A percentile compares a stretch with the other conserved stretches of the same genome.
Evolutionary conservation across 2,329 filamentous ascomycete genomes (phyloP).

Genomic region (Colletotrichum siamense): DNA sequence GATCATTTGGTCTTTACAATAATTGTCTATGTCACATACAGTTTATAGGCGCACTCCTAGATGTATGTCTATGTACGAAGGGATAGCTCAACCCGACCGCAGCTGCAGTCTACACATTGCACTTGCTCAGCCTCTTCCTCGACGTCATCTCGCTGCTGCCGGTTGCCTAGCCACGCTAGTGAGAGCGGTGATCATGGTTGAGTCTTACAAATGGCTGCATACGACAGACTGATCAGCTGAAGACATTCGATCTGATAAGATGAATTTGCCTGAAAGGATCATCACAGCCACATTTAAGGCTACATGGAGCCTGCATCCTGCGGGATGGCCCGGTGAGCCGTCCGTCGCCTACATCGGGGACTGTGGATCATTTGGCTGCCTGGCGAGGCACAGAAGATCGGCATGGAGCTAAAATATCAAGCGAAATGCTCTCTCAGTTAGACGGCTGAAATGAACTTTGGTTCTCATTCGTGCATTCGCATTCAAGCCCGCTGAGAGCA

Average conservation of each 20-base stretch:
- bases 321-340: not conserved
- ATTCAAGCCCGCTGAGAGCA: not conserved
- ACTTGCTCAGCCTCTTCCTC: not conserved
- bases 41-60: not conserved
- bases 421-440: not conserved
- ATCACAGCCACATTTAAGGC: not conserved
- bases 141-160: not conserved
- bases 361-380: not conserved
- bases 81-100: not conserved
- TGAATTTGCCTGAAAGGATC: not conserved
- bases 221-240: not conserved
- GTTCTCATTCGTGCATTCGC: not conserved
- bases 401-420: not conserved
- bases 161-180: not conserved
- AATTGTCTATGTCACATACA: not conserved
- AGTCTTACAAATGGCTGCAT: fast-evolving
- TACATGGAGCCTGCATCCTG: not conserved
- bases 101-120: not conserved
- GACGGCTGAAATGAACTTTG: not conserved
- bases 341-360: not conserved
- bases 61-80: not conserved
- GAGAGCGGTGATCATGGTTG: not conserved
- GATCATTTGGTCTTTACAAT: not conserved
- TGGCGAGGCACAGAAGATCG: not conserved
- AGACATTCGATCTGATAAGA: not conserved